Percentiles rank a stretch among this genome's conserved stretches.
Conservation (phyloP, 768 basidiomycete species). For the Suillus plorans region DNA sequence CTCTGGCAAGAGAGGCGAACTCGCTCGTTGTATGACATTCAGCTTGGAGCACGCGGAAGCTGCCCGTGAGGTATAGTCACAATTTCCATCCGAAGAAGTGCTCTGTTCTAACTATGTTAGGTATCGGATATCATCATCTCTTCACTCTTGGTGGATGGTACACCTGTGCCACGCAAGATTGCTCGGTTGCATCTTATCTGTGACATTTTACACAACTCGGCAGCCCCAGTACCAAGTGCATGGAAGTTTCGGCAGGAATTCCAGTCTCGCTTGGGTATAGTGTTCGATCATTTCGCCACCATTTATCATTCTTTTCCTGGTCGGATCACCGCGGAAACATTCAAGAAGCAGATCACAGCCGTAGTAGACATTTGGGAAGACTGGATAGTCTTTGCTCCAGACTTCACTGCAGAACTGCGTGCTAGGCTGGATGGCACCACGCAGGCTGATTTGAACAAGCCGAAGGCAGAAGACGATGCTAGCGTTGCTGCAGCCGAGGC, state of each 20-base stretch:
- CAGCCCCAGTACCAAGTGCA: conserved; percentile 88
- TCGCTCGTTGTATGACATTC: conserved; percentile 97
- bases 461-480: conserved; percentile 25
- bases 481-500: conserved; percentile 19
- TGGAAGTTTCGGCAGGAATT: conserved; percentile 98
- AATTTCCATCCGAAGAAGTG: neutral
- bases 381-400: conserved; percentile 94
- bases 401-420: conserved; percentile 76
- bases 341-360: conserved; percentile 87
- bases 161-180: conserved; percentile 96
- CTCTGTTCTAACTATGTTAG: conserved; percentile 38
- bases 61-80: conserved; percentile 72
- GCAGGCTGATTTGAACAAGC: conserved; percentile 27
- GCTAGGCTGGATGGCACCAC: conserved; percentile 67
- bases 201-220: conserved; percentile 97
- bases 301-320: conserved; percentile 97
- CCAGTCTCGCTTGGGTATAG: conserved; percentile 85
- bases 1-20: conserved; percentile 83
- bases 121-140: conserved; percentile 88
- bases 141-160: conserved; percentile 86
- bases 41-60: conserved; percentile 96
- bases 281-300: conserved; percentile 92
- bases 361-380: conserved; percentile 98
- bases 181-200: conserved; percentile 94
- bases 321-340: conserved; percentile 92